Evolutionary conservation across 257 asterid genomes (phyloP).

Genomic region (Rehmannia glutinosa): DNA sequence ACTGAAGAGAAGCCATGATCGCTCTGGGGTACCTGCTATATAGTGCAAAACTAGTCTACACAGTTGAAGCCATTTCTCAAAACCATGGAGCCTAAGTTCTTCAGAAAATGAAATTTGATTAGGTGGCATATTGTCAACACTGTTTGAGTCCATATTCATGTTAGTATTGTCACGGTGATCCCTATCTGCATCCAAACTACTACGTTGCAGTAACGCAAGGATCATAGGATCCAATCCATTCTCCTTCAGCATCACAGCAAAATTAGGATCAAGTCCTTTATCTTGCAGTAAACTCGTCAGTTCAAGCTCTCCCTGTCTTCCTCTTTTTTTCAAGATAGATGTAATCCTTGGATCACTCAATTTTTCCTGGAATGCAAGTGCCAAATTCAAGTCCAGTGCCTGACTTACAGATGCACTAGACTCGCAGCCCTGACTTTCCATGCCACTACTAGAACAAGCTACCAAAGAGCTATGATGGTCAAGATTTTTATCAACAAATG

Average conservation of each 20-base stretch:
- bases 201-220: conserved; percentile 95
- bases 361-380: conserved; percentile 90
- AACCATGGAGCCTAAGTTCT: conserved; percentile 88
- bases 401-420: conserved; percentile 86
- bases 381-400: conserved; percentile 81
- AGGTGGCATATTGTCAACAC: conserved; percentile 55
- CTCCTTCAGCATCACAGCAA: conserved; percentile 98
- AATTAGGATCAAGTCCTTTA: conserved; percentile 98
- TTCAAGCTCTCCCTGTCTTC: conserved; percentile 81
- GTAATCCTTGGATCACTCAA: conserved; percentile 86
- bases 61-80: conserved; percentile 88
- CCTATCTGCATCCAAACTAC: conserved; percentile 99
- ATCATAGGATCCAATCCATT: conserved; percentile 96
- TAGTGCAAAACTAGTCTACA: conserved; percentile 77
- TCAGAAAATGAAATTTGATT: conserved; percentile 94
- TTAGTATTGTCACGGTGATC: conserved; percentile 84
- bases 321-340: conserved; percentile 74
- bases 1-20: conserved; percentile 98
- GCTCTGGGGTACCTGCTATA: conserved; percentile 90
- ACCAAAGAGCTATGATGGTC: conserved; percentile 66
- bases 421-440: conserved; percentile 91
- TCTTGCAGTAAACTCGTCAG: conserved; percentile 81
- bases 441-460: conserved; percentile 88
- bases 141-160: conserved; percentile 55
- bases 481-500: conserved; percentile 61